Evolutionary conservation across 164 flowering plant genomes (phyloP), one percentile per base, ranked within the genome.

Genomic region (Nelumbo lutea): DNA sequence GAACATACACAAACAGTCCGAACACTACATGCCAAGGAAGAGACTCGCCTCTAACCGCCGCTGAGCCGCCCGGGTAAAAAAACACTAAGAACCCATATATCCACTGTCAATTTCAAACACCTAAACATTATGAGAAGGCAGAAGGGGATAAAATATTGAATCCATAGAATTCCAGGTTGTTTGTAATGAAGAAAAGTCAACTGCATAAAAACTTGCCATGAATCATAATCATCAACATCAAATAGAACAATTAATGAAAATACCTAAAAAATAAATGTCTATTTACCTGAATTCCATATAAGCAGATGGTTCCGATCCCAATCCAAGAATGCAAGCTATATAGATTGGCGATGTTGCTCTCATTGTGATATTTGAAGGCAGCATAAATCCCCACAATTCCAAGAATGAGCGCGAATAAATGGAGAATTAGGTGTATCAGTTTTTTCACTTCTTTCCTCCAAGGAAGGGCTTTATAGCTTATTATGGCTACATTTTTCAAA

Each of bases 241-340:
- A 27, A 27, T 27, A 27, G 27, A 27, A 27, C 27, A 27, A 27
- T 27, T 27, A 38, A 57, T 1, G 2, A 44, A 13, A n/a, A 57
- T 57, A 15, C 57, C 3, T 53, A 2, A 46, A 47, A 60, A 42
- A 15, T 7, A 42, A n/a, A 5, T 40, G 10, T 7, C 11, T 55
- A 58, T 14, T 13, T 81, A 95, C 99, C 98, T 93, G 99, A 71
- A 95, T 77, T 48, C 81, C 99, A 61, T 90, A 95, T 53, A 95
- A 85, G 51, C 58, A 60, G 53, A 95, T 90, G 61, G 88, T 73
- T 6, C 82, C 90, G 58, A 95, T 87, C 8, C 98, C 99, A 67
- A 89, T 39, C 99, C 99, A 95, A 10, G 98, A 95, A 67, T 95
- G 99, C 76, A 95, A 79, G 79, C 98, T 95, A 76, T 95, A 95